These are phyloP conservation scores for Austroboletus eburneus DNA, from an alignment of 768 basidiomycete genomes.

Conservation along the genomic window DNA sequence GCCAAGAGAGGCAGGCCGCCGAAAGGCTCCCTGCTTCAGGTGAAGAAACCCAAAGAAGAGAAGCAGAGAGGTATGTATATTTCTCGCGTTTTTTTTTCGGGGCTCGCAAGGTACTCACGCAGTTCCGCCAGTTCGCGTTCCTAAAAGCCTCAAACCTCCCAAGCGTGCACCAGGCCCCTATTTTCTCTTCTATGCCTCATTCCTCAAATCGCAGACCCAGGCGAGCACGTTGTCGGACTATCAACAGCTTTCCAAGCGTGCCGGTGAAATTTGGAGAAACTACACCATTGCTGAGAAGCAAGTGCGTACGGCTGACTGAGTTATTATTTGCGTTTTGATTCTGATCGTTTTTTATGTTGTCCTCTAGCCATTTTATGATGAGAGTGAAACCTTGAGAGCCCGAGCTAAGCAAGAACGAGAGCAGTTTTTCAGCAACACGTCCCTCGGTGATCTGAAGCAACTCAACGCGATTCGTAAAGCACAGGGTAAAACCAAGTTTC, in stretches of 20 bases:
- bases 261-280: constrained; percentile 27
- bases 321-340: too few species aligned
- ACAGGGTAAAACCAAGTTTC: constrained; percentile 21
- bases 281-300: constrained; percentile 35
- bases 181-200: constrained; percentile 22
- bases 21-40: neutral
- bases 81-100: neutral
- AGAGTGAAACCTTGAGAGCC: constrained; percentile 9
- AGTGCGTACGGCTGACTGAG: constrained; percentile 18
- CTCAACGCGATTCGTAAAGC: constrained; percentile 32
- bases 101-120: constrained; percentile 9
- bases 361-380: constrained; percentile 30
- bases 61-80: constrained; percentile 17
- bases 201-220: constrained; percentile 3
- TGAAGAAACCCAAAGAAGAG: neutral
- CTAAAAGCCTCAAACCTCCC: constrained; percentile 21
- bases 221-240: neutral
- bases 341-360: too few species aligned
- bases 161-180: constrained; percentile 26
- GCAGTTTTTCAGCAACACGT: constrained; percentile 26
- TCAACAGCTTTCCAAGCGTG: constrained; percentile 14
- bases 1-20: constrained; percentile 9
- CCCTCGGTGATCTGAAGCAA: constrained; percentile 18
- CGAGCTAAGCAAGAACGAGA: constrained; percentile 20
- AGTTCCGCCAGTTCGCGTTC: constrained; percentile 12